A percentile compares a stretch with the other conserved stretches of the same genome.
These are phyloP conservation scores for Halenospora varia DNA, from an alignment of 495 filamentous ascomycete genomes.

Conservation along the genomic window DNA sequence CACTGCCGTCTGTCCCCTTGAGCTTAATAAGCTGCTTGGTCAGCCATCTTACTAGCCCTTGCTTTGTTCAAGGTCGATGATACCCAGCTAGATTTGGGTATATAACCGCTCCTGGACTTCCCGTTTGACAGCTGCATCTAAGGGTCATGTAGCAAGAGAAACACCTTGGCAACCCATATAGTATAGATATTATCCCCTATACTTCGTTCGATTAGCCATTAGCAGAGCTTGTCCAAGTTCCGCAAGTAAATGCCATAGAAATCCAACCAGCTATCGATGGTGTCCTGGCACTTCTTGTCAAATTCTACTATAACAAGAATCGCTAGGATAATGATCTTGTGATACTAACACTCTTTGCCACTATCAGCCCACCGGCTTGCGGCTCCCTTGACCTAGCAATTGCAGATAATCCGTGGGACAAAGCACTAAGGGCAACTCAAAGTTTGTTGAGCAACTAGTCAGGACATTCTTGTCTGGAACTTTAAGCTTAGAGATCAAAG, in stretches of 20 bases:
- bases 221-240: conserved; percentile 8
- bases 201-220: conserved; percentile 7
- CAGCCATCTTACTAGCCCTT: not conserved
- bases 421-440: too few species aligned
- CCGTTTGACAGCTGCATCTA: not conserved
- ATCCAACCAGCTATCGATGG: conserved; percentile 8
- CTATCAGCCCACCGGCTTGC: too few species aligned
- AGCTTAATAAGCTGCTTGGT: not conserved
- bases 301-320: too few species aligned
- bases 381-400: too few species aligned
- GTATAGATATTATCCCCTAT: conserved; percentile 3
- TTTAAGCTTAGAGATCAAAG: too few species aligned
- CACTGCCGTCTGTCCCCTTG: not conserved
- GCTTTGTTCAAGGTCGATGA: not conserved
- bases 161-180: conserved; percentile 4
- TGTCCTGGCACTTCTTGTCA: too few species aligned
- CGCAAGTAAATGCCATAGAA: conserved; percentile 9
- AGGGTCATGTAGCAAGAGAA: not conserved
- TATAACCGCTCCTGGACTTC: not conserved
- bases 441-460: too few species aligned
- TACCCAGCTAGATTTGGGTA: not conserved
- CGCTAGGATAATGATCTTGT: too few species aligned
- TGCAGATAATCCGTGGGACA: too few species aligned
- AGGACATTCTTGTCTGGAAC: too few species aligned
- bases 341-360: too few species aligned